A percentile compares a stretch with the other conserved stretches of the same genome.
Evolutionary conservation across 78 protist genomes (phyloP).

Genomic region (Pigoraptor vietnamica): DNA sequence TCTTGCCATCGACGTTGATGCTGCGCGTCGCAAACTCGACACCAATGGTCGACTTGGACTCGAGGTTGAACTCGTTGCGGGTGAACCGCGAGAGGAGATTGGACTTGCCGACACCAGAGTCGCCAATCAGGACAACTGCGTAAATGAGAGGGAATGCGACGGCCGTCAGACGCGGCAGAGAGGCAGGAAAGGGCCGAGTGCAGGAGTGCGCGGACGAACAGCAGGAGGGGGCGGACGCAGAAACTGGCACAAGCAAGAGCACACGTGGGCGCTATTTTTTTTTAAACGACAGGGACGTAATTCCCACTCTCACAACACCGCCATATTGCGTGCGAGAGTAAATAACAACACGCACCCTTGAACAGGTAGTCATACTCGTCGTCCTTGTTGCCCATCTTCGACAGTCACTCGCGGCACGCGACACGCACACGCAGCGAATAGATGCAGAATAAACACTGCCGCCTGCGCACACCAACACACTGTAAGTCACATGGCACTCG

Average conservation of each 20-base stretch:
- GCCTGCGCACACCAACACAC: too few species aligned
- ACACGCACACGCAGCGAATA: too few species aligned
- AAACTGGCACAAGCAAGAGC: too few species aligned
- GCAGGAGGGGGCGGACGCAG: too few species aligned
- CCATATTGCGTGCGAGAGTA: too few species aligned
- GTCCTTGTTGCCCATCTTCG: not conserved
- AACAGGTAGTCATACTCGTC: not conserved
- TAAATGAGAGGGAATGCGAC: slow-evolving; percentile 15
- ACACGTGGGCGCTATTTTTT: too few species aligned
- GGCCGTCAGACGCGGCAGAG: not conserved
- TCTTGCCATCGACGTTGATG: slow-evolving; percentile 80
- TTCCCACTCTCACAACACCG: too few species aligned
- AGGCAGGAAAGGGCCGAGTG: not conserved
- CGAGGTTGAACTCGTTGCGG: slow-evolving; percentile 93
- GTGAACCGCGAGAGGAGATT: slow-evolving; percentile 77
- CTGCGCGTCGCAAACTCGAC: slow-evolving; percentile 97
- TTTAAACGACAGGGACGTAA: too few species aligned
- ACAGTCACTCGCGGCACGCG: too few species aligned
- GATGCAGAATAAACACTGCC: too few species aligned
- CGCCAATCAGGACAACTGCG: slow-evolving; percentile 97
- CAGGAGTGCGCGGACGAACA: too few species aligned
- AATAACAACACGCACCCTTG: not conserved
- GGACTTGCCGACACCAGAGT: slow-evolving; percentile 97
- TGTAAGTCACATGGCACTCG: too few species aligned
- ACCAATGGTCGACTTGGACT: slow-evolving; percentile 97